Evolutionary conservation across 2,329 filamentous ascomycete genomes (phyloP).

Genomic region (Epichloe festucae): DNA sequence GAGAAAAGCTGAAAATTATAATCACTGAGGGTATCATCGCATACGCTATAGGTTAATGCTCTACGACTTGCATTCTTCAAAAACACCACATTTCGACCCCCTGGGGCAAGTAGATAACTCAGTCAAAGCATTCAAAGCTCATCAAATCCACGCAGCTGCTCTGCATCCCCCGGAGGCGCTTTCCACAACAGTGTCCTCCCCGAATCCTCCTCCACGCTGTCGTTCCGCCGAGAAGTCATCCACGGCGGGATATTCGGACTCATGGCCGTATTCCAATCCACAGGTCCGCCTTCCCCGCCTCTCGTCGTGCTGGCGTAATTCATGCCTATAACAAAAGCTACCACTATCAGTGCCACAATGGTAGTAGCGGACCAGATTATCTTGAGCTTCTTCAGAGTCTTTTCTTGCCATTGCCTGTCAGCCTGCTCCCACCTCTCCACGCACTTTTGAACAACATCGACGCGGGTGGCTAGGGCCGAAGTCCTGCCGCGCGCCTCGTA

Average conservation of each 20-base stretch:
- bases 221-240: conserved; percentile 8
- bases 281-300: neutral
- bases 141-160: conserved; percentile 31
- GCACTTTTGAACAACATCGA: conserved; percentile 48
- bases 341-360: conserved; percentile 31
- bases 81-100: neutral
- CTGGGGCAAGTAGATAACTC: neutral
- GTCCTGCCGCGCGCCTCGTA: conserved; percentile 46
- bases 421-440: conserved; percentile 56
- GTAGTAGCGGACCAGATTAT: conserved; percentile 49
- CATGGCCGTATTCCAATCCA: conserved; percentile 2
- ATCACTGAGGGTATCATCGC: neutral
- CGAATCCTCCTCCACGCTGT: conserved; percentile 9
- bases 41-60: neutral
- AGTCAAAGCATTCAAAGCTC: conserved; percentile 25
- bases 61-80: neutral
- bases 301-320: conserved; percentile 9
- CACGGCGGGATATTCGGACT: conserved; percentile 5
- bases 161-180: conserved; percentile 17
- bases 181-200: conserved; percentile 15
- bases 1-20: neutral
- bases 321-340: conserved; percentile 28
- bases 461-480: conserved; percentile 44
- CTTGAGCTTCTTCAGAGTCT: conserved; percentile 48
- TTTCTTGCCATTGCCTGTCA: conserved; percentile 56